phyloP scores from a whole-genome alignment of 352 stramenopile genomes.

The Globisporangium mamillatum region DNA sequence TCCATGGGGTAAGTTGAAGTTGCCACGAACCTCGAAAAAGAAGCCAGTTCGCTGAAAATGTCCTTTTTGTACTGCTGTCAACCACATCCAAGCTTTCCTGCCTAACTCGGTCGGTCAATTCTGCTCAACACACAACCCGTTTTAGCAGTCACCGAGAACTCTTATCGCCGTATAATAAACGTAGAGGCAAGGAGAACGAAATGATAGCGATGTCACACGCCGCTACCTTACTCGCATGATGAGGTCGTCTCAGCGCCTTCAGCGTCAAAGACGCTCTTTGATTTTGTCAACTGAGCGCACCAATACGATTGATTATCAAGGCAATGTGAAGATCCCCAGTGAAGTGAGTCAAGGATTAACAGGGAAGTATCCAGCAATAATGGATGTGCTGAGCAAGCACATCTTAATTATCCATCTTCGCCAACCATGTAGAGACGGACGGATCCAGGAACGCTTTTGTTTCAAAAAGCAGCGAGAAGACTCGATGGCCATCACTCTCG shows the following conservation, averaged over 20 bases:
- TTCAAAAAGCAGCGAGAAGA: not conserved
- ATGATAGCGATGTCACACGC: too few relatives aligned
- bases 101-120: not conserved
- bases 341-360: not conserved
- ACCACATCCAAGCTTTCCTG: not conserved
- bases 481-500: not conserved
- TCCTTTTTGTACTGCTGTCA: not conserved
- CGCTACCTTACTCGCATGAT: too few relatives aligned
- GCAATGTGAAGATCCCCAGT: not conserved
- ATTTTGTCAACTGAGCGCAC: not conserved
- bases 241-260: too few relatives aligned
- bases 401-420: not conserved
- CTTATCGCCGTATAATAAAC: too few relatives aligned
- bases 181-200: too few relatives aligned
- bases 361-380: not conserved
- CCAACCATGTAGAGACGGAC: not conserved
- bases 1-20: slow-evolving; percentile 2
- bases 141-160: too few relatives aligned
- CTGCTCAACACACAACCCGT: too few relatives aligned
- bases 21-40: slow-evolving; percentile 2
- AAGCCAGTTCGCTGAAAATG: slow-evolving; percentile 3
- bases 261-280: not conserved
- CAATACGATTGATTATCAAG: not conserved
- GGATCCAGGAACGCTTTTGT: not conserved
- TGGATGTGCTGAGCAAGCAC: not conserved